Evolutionary conservation across 129 eudicot species (phyloP).

Genomic region (Centaurea solstitialis): DNA sequence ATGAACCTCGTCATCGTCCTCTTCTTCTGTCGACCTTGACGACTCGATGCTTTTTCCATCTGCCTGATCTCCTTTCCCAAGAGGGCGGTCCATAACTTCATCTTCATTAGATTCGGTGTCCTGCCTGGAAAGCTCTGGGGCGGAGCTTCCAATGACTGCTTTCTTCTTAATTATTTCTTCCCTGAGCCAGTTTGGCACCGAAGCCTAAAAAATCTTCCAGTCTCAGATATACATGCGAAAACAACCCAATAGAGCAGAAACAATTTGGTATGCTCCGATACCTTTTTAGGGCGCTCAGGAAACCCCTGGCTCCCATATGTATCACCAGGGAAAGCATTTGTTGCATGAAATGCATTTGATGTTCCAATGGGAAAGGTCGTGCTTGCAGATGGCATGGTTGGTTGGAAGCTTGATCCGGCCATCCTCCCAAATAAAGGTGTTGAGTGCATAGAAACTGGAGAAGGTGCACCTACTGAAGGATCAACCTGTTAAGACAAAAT

Average conservation of each 20-base stretch:
- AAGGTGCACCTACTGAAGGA: constrained; percentile 53
- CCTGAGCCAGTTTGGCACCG: constrained; percentile 95
- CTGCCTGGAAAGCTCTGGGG: constrained; percentile 48
- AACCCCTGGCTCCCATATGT: constrained; percentile 54
- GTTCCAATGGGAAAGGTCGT: constrained; percentile 65
- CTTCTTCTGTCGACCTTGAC: constrained; percentile 73
- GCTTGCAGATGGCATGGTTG: constrained; percentile 49
- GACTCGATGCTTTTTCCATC: constrained; percentile 76
- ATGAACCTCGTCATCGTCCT: constrained; percentile 78
- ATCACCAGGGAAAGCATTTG: constrained; percentile 61
- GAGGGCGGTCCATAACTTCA: constrained; percentile 49
- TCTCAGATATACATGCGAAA: neutral
- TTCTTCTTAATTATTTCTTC: constrained; percentile 93
- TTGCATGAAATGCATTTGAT: constrained; percentile 53
- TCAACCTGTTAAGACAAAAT: constrained; percentile 52
- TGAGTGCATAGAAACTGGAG: constrained; percentile 62
- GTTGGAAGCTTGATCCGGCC: constrained; percentile 63
- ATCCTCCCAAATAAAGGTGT: constrained; percentile 58
- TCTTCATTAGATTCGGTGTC: constrained; percentile 59
- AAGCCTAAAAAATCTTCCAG: constrained; percentile 51
- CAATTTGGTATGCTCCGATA: constrained; percentile 11
- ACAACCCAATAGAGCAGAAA: constrained; percentile 10
- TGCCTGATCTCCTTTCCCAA: constrained; percentile 55
- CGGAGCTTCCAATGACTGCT: constrained; percentile 63
- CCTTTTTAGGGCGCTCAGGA: constrained; percentile 88